Evolutionary conservation across 345 rosid genomes (phyloP).

Genomic region (Sisymbrium irio): DNA sequence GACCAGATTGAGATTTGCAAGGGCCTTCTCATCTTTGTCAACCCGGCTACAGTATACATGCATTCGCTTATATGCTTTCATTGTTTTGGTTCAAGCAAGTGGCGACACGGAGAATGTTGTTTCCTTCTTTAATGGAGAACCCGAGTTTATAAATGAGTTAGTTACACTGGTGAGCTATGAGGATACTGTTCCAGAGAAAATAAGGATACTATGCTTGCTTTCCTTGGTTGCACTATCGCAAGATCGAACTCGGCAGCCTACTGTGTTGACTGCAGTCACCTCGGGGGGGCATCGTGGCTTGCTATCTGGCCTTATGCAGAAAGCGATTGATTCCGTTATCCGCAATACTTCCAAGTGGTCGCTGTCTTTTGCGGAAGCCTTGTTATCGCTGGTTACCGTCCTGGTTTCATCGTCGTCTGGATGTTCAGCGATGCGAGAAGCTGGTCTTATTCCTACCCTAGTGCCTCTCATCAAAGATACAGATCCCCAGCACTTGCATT

Average conservation of each 20-base stretch:
- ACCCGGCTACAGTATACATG: slow-evolving; percentile 84
- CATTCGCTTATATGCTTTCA: slow-evolving; percentile 92
- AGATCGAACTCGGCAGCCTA: slow-evolving; percentile 82
- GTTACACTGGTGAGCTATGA: slow-evolving; percentile 76
- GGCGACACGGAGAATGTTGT: slow-evolving; percentile 71
- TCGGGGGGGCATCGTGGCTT: slow-evolving; percentile 92
- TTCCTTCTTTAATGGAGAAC: slow-evolving; percentile 87
- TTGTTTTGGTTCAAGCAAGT: slow-evolving; percentile 85
- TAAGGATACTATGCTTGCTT: slow-evolving; percentile 67
- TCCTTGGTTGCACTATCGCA: slow-evolving; percentile 90
- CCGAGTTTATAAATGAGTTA: slow-evolving; percentile 89
- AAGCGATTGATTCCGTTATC: slow-evolving; percentile 78
- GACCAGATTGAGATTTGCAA: slow-evolving; percentile 86
- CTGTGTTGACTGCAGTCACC: slow-evolving; percentile 85
- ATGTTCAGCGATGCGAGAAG: slow-evolving; percentile 94
- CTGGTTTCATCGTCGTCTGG: slow-evolving; percentile 89
- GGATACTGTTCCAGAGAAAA: slow-evolving; percentile 84
- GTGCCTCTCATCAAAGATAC: slow-evolving; percentile 92
- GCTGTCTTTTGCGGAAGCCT: slow-evolving; percentile 84
- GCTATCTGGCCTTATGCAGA: slow-evolving; percentile 87
- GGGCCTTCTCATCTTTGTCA: slow-evolving; percentile 76
- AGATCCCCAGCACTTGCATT: slow-evolving; percentile 86
- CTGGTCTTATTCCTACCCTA: slow-evolving; percentile 89
- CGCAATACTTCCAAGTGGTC: slow-evolving; percentile 68
- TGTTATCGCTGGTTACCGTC: slow-evolving; percentile 83